Conservation (phyloP, 345 rosid species). For the Excoecaria cochinchinensis region DNA sequence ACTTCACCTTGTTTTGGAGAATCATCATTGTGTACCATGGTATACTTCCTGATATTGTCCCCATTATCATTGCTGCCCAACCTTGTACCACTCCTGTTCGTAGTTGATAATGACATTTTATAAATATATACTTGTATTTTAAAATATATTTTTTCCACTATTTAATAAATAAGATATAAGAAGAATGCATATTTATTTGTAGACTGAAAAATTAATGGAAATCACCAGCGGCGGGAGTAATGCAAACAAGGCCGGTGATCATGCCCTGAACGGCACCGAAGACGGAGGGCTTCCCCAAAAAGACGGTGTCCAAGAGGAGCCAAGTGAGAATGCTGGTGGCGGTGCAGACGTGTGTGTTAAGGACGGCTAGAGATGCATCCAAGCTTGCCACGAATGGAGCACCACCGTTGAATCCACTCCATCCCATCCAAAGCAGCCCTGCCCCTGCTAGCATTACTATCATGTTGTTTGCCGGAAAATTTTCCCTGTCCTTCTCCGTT, state of each 20-base stretch:
- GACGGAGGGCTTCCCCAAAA: slow-evolving; percentile 42
- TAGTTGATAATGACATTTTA: too few relatives aligned
- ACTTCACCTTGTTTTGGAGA: slow-evolving; percentile 30
- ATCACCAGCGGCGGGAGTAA: slow-evolving; percentile 52
- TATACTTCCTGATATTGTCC: slow-evolving; percentile 38
- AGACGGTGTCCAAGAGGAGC: slow-evolving; percentile 38
- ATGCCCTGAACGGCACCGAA: slow-evolving; percentile 46
- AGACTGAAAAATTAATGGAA: too few relatives aligned
- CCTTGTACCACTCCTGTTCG: slow-evolving; percentile 48
- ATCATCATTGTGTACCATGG: slow-evolving; percentile 57
- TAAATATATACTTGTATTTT: too few relatives aligned
- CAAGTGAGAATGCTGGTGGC: slow-evolving; percentile 47
- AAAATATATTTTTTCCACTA: too few relatives aligned
- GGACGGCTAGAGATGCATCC: slow-evolving; percentile 43
- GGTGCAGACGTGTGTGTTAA: slow-evolving; percentile 54
- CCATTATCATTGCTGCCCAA: slow-evolving; percentile 51
- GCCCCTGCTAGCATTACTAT: slow-evolving; percentile 54
- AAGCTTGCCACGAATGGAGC: slow-evolving; percentile 38
- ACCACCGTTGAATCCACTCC: slow-evolving; percentile 64
- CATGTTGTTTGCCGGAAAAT: slow-evolving; percentile 45
- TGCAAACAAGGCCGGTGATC: slow-evolving; percentile 57
- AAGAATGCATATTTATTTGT: too few relatives aligned
- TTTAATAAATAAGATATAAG: too few relatives aligned
- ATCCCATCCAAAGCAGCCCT: slow-evolving; percentile 62
- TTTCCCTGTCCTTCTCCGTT: slow-evolving; percentile 40